Evolutionary conservation across 345 rosid genomes (phyloP).

Genomic region (Salix purpurea): DNA sequence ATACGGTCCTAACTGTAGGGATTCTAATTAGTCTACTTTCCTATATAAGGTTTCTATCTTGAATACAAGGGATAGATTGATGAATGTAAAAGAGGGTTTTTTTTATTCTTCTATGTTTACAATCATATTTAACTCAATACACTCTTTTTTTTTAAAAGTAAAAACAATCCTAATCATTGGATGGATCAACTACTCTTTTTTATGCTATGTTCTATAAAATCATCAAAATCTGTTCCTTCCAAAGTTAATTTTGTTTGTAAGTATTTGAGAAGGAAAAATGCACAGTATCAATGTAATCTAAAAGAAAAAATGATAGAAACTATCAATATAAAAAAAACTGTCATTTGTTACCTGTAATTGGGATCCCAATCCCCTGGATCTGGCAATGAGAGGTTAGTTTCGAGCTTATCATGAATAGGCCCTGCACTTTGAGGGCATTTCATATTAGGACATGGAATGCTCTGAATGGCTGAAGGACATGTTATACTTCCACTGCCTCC

Average conservation of each 20-base stretch:
- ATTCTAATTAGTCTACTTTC: no score
- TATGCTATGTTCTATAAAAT: neutral
- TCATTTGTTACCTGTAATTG: conserved; percentile 65
- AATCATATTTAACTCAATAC: neutral
- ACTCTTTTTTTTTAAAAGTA: neutral
- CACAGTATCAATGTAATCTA: neutral
- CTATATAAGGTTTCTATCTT: no score
- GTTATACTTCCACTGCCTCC: conserved; percentile 47
- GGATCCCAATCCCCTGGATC: conserved; percentile 99
- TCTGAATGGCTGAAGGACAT: conserved; percentile 47
- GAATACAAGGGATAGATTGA: no score
- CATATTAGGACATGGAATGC: conserved; percentile 42
- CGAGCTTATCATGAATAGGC: conserved; percentile 46
- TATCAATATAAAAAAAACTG: neutral
- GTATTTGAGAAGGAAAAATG: neutral
- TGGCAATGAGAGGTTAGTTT: conserved; percentile 55
- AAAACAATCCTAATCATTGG: neutral
- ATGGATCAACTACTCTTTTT: neutral
- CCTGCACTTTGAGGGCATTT: conserved; percentile 40
- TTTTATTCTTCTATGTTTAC: no score
- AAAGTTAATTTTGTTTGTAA: neutral
- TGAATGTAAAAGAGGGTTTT: no score
- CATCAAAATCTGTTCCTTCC: neutral
- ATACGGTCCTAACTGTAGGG: no score
- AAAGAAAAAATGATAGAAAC: neutral